Evolutionary conservation across 2,329 filamentous ascomycete species (phyloP).

Genomic region (Tetracladium maxilliforme): DNA sequence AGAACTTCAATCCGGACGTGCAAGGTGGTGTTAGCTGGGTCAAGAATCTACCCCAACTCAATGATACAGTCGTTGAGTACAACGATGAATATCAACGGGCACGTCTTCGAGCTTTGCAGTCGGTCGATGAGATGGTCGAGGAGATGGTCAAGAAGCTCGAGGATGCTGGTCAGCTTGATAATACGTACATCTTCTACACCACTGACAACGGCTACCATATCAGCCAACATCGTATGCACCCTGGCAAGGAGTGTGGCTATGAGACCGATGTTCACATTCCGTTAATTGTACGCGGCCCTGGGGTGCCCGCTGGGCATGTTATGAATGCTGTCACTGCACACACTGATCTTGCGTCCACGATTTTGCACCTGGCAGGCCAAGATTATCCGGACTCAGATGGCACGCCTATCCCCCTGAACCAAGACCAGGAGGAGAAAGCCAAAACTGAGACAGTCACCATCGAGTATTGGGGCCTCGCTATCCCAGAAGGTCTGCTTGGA

Average conservation of each 20-base stretch:
- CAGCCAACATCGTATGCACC: constrained; percentile 31
- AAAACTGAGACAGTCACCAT: constrained; percentile 21
- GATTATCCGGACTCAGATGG: constrained; percentile 26
- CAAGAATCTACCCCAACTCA: constrained; percentile 22
- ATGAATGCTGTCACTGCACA: constrained; percentile 34
- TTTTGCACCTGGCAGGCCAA: constrained; percentile 24
- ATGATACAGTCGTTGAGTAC: constrained; percentile 23
- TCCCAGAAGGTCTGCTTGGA: constrained; percentile 9
- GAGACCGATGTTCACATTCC: constrained; percentile 36
- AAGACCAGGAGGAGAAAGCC: constrained; percentile 5
- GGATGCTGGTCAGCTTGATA: constrained; percentile 19
- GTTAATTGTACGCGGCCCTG: constrained; percentile 42
- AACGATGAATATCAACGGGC: constrained; percentile 35
- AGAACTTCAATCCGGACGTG: constrained; percentile 50
- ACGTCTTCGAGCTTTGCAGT: constrained; percentile 34
- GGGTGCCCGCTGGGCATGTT: constrained; percentile 25
- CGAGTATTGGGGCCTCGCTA: constrained; percentile 24
- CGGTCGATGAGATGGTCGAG: constrained; percentile 38
- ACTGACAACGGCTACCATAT: constrained; percentile 39
- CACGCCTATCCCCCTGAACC: constrained; percentile 17
- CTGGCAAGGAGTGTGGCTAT: constrained; percentile 33
- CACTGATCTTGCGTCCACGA: constrained; percentile 33
- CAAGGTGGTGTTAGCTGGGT: constrained; percentile 33
- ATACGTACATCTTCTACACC: constrained; percentile 44
- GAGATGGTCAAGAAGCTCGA: constrained; percentile 26